Evolutionary conservation across 805 yeast genomes (phyloP), one percentile per base, ranked within the genome.

Genomic region (Saccharomycopsis sp.): DNA sequence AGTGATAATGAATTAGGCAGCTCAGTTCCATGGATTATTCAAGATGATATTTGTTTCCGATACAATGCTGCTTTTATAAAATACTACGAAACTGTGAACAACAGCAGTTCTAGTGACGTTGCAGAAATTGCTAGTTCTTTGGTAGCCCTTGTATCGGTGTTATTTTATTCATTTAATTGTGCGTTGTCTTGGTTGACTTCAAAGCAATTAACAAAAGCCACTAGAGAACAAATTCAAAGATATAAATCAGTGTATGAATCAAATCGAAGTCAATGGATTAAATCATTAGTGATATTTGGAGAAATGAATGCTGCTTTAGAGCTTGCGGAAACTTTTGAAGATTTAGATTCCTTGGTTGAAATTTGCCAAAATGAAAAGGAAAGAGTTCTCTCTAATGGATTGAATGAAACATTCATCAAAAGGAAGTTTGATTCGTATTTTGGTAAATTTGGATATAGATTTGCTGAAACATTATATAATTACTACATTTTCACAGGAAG

Each of bases 291-390:
- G 9, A 56, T 66, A n/a, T 59, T 74, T 44, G 71, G 72, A 5
- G 64, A 74, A 39, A 67, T 70, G 31, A 64, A 67, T 5, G 77
- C 75, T 21, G 84, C 89, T 0, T 58, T 83, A 19, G 62, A 63
- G 5, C 68, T 87, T 23, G 75, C 87, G 0, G 94, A 85, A 51
- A 65, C 69, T 21, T 83, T 79, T 59, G 59, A 65, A 14, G 95
- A 88, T 57, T 70, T 81, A 54, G 65, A 74, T 27, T 77, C 89
- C 1, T 61, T 88, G 22, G 81, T 81, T 0, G 75, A 68, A 41
- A 63, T 75, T 6, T 59, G 75, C 4, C 76, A 71, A n/a, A 66
- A 66, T 31, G 68, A 66, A 42, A 64, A 75, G 52, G 66, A 57
- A 29, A 41, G 41, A 19, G 50, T 54, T 7, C 6, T 29, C 6